A percentile compares a stretch with the other conserved stretches of the same genome.
phyloP scores from a whole-genome alignment of 1,284 basidiomycete genomes.

The Volvariella volvacea region DNA sequence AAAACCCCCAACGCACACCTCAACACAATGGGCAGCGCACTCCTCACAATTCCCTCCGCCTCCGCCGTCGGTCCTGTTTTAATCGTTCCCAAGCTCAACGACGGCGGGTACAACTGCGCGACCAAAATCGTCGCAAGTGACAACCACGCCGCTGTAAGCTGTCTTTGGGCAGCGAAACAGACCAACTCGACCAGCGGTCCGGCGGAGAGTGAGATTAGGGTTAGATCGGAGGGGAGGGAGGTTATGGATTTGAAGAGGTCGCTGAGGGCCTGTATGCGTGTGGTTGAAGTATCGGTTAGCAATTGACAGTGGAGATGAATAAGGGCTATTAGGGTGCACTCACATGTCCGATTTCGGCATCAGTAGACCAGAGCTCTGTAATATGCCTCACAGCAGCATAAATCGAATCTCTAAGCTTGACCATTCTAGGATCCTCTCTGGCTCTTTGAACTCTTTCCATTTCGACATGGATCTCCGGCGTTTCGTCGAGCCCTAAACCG shows the following conservation, averaged over 20 bases:
- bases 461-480: conserved; percentile 40
- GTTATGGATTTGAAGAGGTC: conserved; percentile 81
- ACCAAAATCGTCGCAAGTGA: conserved; percentile 73
- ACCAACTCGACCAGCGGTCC: conserved; percentile 75
- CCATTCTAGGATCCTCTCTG: conserved; percentile 59
- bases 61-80: conserved; percentile 30
- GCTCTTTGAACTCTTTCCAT: conserved; percentile 48
- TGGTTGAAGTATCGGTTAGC: no score
- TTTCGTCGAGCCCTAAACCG: conserved; percentile 56
- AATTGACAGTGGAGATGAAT: no score
- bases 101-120: conserved; percentile 72
- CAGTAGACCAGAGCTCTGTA: conserved; percentile 64
- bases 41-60: conserved; percentile 40
- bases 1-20: conserved; percentile 55
- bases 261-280: conserved; percentile 52
- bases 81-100: conserved; percentile 31
- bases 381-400: conserved; percentile 51
- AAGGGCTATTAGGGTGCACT: no score
- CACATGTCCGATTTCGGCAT: conserved; percentile 73
- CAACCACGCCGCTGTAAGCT: conserved; percentile 80
- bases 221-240: conserved; percentile 62
- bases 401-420: conserved; percentile 58
- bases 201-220: conserved; percentile 72
- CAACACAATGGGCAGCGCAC: conserved; percentile 53
- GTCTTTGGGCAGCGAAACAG: conserved; percentile 65